These are phyloP conservation scores for Pichia sp. DNA, from an alignment of 1,139 yeast species.

Conservation along the genomic window DNA sequence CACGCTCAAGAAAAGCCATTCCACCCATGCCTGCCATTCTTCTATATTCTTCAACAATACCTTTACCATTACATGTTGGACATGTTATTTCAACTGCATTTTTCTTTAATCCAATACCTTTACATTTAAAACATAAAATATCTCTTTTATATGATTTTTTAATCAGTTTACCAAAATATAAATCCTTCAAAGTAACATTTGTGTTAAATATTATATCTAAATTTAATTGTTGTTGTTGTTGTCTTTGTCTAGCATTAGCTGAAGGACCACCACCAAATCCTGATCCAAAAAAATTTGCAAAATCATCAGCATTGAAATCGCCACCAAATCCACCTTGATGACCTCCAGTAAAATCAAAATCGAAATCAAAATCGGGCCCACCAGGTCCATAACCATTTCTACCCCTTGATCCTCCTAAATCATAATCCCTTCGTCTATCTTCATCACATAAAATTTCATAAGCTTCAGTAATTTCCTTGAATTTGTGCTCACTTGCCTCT, in stretches of 20 bases:
- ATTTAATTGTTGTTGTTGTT: not conserved
- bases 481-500: constrained; percentile 87
- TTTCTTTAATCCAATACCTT: constrained; percentile 67
- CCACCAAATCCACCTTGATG: constrained; percentile 18
- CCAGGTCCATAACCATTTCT: constrained; percentile 9
- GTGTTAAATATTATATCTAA: constrained; percentile 61
- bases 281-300: constrained; percentile 58
- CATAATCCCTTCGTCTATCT: constrained; percentile 81
- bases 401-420: constrained; percentile 40
- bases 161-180: constrained; percentile 75
- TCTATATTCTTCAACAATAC: constrained; percentile 52
- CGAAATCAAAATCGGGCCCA: constrained; percentile 12
- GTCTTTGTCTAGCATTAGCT: constrained; percentile 11
- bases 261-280: constrained; percentile 32
- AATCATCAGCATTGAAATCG: constrained; percentile 56
- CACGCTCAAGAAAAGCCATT: constrained; percentile 56
- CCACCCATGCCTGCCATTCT: constrained; percentile 64
- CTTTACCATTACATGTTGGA: constrained; percentile 67
- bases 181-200: constrained; percentile 64
- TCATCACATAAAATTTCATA: constrained; percentile 84
- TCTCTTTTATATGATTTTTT: constrained; percentile 72
- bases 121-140: constrained; percentile 63
- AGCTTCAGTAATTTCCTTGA: constrained; percentile 88
- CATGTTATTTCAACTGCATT: constrained; percentile 51
- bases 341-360: constrained; percentile 9